phyloP scores from a whole-genome alignment of 2,329 filamentous ascomycete genomes.

The Xylaria sp. region DNA sequence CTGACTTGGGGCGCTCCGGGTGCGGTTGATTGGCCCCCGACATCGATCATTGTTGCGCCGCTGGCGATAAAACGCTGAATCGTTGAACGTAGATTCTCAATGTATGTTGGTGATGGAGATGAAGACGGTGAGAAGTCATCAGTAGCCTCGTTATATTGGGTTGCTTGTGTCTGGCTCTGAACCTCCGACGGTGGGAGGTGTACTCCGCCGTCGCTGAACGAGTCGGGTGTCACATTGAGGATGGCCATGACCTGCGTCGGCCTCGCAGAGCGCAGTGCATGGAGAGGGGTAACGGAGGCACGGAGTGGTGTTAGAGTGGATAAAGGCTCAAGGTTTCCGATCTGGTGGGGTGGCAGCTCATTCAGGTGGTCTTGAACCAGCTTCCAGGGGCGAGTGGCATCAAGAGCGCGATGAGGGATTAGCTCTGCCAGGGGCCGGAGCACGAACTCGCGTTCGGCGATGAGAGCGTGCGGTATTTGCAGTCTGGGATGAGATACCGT shows the following conservation, averaged over 20 bases:
- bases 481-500: constrained; percentile 74
- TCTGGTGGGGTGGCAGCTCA: constrained; percentile 59
- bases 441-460: constrained; percentile 93
- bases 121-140: background rate
- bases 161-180: background rate
- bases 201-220: constrained; percentile 89
- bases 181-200: constrained; percentile 54
- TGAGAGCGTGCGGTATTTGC: constrained; percentile 84
- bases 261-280: constrained; percentile 66
- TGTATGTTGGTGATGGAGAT: constrained; percentile 24
- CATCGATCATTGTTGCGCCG: constrained; percentile 86
- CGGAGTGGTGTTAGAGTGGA: constrained; percentile 69
- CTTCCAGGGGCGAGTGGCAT: constrained; percentile 67
- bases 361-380: constrained; percentile 70
- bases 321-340: constrained; percentile 55
- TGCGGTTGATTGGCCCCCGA: constrained; percentile 93
- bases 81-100: constrained; percentile 65
- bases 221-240: constrained; percentile 93
- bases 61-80: constrained; percentile 70
- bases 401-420: constrained; percentile 64
- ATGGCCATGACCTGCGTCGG: constrained; percentile 90
- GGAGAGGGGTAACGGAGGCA: constrained; percentile 62
- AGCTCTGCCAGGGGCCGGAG: constrained; percentile 85
- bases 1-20: constrained; percentile 77
- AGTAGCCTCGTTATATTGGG: background rate